Conservation (phyloP, 2,329 filamentous ascomycete genomes). For the Fusarium chaquense region DNA sequence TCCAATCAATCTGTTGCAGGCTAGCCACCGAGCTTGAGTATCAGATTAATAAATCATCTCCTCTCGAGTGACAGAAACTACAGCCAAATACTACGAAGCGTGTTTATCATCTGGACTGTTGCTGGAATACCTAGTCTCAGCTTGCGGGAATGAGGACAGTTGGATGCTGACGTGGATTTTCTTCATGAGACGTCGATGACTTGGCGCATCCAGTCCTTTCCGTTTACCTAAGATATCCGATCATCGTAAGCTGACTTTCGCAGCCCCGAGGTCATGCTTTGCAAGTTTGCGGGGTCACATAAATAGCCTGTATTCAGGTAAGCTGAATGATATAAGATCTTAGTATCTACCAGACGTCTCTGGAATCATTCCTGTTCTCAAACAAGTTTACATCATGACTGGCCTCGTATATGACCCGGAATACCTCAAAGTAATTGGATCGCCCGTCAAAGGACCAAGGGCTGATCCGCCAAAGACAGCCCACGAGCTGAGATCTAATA, state of each 20-base stretch:
- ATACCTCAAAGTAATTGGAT: slow-evolving; percentile 1
- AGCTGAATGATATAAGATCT: background rate
- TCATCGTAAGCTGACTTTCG: background rate
- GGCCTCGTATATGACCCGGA: background rate
- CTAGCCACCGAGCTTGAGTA: background rate
- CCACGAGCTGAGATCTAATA: background rate
- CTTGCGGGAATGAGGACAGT: fast-evolving
- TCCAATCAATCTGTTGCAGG: background rate
- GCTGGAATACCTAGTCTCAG: too few relatives aligned
- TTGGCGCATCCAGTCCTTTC: background rate
- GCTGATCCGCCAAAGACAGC: background rate
- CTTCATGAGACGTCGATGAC: background rate
- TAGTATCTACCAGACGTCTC: background rate
- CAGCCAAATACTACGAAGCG: background rate
- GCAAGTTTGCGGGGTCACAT: background rate
- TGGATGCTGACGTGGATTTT: background rate
- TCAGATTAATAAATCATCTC: background rate
- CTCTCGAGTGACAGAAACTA: background rate
- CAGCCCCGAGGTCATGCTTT: background rate
- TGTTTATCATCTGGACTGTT: background rate
- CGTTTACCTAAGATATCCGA: background rate
- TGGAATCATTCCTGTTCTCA: fast-evolving
- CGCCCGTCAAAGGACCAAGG: background rate
- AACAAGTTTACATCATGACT: background rate
- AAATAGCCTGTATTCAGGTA: background rate